A percentile compares a stretch with the other conserved stretches of the same genome.
These are phyloP conservation scores for Cladophialophora bantiana DNA, from an alignment of 2,329 filamentous ascomycete genomes.

Conservation along the genomic window DNA sequence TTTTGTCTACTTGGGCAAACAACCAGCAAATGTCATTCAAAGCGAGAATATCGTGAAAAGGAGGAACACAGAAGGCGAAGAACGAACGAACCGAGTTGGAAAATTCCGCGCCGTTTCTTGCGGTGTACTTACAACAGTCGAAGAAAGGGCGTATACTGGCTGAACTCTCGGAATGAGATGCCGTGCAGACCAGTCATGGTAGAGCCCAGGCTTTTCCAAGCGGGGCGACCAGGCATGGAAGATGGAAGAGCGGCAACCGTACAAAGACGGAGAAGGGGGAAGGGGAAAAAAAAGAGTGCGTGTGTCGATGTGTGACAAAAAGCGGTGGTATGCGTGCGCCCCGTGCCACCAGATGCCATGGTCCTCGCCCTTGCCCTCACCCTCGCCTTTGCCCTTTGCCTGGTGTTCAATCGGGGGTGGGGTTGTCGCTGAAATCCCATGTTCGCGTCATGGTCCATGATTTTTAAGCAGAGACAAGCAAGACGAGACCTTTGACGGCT, in stretches of 20 bases:
- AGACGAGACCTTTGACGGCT: background rate
- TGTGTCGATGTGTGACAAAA: background rate
- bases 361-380: background rate
- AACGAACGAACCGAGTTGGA: conserved; percentile 4
- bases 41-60: background rate
- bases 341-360: background rate
- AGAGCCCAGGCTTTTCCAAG: conserved; percentile 12
- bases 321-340: background rate
- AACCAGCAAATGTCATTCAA: background rate
- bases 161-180: conserved; percentile 27
- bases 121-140: conserved; percentile 7
- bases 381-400: too few species aligned
- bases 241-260: conserved; percentile 14
- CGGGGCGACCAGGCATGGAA: conserved; percentile 10
- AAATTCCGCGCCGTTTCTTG: conserved; percentile 1
- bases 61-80: background rate
- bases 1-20: background rate
- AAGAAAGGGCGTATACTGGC: background rate
- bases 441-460: background rate
- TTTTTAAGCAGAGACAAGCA: background rate
- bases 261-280: conserved; percentile 15
- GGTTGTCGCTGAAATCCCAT: background rate
- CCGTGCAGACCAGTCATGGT: conserved; percentile 33
- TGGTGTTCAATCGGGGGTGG: background rate
- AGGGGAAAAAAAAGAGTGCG: background rate